Conservation (phyloP, 2,329 filamentous ascomycete genomes). For the Neofusicoccum laricinum region DNA sequence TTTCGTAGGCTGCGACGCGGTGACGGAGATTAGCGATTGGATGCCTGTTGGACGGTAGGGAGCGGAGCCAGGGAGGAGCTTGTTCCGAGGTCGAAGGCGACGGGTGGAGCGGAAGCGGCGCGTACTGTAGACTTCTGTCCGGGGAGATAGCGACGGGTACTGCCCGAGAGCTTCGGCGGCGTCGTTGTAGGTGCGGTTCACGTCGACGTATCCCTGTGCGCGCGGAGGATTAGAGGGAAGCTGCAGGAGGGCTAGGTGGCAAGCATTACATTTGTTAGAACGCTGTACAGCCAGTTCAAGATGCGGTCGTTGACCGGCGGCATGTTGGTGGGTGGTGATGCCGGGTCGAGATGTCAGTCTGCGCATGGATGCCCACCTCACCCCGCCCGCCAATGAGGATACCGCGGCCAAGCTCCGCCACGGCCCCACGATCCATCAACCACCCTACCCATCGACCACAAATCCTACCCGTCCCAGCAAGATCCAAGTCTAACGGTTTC, state of each 20-base stretch:
- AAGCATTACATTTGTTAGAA: constrained; percentile 57
- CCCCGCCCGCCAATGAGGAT: background rate
- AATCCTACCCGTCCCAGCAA: too few relatives aligned
- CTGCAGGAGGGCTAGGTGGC: background rate
- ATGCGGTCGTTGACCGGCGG: constrained; percentile 80
- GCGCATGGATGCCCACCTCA: background rate
- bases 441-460: too few relatives aligned
- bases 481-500: too few relatives aligned
- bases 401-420: background rate
- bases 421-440: background rate
- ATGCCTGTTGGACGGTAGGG: background rate
- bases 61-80: background rate
- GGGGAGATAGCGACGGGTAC: constrained; percentile 75
- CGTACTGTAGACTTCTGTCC: constrained; percentile 94
- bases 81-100: constrained; percentile 7
- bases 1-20: constrained; percentile 69
- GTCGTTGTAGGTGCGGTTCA: constrained; percentile 90
- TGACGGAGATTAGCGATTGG: background rate
- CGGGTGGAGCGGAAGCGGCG: constrained; percentile 18
- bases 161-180: constrained; percentile 77
- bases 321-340: constrained; percentile 36
- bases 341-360: background rate
- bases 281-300: constrained; percentile 92
- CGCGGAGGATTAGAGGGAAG: constrained; percentile 30
- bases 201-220: constrained; percentile 81